Base-by-base conservation (phyloP, 768 basidiomycete species). In the Fistulinella prunicolor region DNA sequence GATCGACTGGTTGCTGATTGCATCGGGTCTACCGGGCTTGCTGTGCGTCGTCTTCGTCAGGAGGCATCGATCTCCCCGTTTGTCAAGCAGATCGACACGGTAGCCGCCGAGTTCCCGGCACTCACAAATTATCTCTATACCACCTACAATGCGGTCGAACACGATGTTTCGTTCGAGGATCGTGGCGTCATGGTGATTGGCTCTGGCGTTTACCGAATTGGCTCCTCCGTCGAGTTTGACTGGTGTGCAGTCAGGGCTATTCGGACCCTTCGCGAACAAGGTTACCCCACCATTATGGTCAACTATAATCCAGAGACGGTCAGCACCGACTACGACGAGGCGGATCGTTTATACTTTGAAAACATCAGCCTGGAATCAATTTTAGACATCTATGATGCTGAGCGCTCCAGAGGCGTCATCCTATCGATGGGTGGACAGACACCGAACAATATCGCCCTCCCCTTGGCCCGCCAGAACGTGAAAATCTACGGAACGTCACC, bases 261-360 rank as follows among this genome's bases (percentile, higher is more conserved):
- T 64, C 77, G 95, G 57, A 98, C 96, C 0, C 77, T 99, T 23
- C 91, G 94, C 55, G 89, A 95, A n/a, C 85, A 89, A 61, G 94
- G 94, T 16, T 72, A 93, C 41, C 91, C 90, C 53, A 98, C 95
- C 4, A 83, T 98, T 68, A 99, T 98, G 95, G 89, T 98, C 73
- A 98, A 99, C 73, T 98, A 98, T 72, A 98, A 99, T 69, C 96
- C 95, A 13, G 95, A 98, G 73, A 99, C 96, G 1, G 96, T 99
- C 67, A 93, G 89, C 62, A 97, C 96, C 26, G 95, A 98, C 69
- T 98, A 97, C 70, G 96, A 98, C 71, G 95, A 98, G 63, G 95
- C 95, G 22, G 95, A 99, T 65, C 82, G 94, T 23, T 78, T 99
- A 22, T 99, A 98, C 76, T 99, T 99, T 67, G 96, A 99, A 73